Evolutionary conservation across 2,329 filamentous ascomycete genomes (phyloP), one percentile per base, ranked within the genome.

Genomic region (Trichoderma breve): DNA sequence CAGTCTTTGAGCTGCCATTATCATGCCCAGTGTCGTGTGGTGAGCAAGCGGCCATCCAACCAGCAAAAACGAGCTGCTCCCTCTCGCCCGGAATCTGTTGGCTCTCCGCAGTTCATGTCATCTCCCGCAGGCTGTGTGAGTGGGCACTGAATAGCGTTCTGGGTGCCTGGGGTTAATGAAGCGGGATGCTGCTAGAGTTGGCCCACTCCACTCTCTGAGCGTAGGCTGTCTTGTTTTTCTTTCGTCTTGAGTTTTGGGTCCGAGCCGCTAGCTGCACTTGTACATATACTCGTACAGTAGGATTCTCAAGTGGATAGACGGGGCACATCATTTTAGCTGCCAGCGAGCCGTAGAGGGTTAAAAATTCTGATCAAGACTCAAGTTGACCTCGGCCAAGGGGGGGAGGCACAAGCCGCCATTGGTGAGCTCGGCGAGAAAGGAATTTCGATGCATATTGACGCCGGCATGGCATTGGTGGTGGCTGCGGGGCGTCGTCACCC

Each of bases 101-200:
- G 30, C 43, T 24, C 63, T 66, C 66, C 66, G 66, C 66, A 69
- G 66, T 61, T 51, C 55, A 69, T 60, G 66, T 69, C 66, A 69
- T 69, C 36, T 60, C 65, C 53, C 57, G 24, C 51, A 26, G 55
- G 55, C 58, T 24, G 53, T 47, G 55, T 69, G 66, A 34, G 66
- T 61, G 66, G 66, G 28, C 66, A 61, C 66, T 39, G 36, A 32
- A 58, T 51, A 26, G 66, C 24, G 34, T 55, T 55, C 47, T 53
- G 15, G 11, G 63, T 55, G 53, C 36, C 55, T 60, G 66, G 36
- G 55, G 66, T 69, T 69, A 36, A 69, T 61, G 66, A 69, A 69
- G 66, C 66, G 66, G 55, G 55, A 69, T 70, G 66, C 57, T 62
- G 66, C 66, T 51, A 70, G 28, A 70, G 55, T n/a, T 53, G 53